Conservation (phyloP, 148 eudicot genomes). For the Rhododendron molle region DNA sequence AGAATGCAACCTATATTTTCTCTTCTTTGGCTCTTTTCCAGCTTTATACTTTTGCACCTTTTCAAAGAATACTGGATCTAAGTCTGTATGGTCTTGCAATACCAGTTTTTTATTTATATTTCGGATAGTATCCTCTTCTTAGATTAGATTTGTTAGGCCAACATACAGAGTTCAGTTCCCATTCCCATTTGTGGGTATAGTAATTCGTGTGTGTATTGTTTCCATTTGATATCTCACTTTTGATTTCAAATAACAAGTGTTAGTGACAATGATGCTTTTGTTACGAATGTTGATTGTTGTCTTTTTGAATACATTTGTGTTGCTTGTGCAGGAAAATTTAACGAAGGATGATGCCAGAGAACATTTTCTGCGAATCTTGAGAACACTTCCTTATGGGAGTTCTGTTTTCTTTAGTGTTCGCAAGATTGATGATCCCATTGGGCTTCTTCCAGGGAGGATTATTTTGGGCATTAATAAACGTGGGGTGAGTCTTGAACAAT, state of each 20-base stretch:
- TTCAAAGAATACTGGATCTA: background rate
- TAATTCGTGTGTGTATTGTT: background rate
- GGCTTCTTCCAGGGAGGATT: constrained; percentile 91
- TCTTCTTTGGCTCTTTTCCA: background rate
- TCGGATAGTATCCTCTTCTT: background rate
- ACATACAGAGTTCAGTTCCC: background rate
- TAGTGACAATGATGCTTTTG: background rate
- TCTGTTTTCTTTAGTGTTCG: constrained; percentile 97
- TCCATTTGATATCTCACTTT: background rate
- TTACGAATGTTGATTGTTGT: background rate
- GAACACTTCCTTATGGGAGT: constrained; percentile 91
- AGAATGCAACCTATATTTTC: background rate
- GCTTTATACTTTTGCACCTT: background rate
- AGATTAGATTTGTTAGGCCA: background rate
- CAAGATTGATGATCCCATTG: constrained; percentile 99
- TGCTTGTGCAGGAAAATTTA: constrained; percentile 63
- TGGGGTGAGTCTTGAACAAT: constrained; percentile 58
- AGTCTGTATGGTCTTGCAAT: background rate
- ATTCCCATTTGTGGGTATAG: background rate
- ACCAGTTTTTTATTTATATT: background rate
- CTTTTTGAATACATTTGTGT: background rate
- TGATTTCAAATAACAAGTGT: background rate
- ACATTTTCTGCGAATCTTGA: constrained; percentile 75
- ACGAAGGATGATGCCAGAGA: constrained; percentile 98
- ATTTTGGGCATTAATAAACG: constrained; percentile 92